phyloP scores from a whole-genome alignment of 371 early-diverging fungal genomes.

The Mucor circinelloides region DNA sequence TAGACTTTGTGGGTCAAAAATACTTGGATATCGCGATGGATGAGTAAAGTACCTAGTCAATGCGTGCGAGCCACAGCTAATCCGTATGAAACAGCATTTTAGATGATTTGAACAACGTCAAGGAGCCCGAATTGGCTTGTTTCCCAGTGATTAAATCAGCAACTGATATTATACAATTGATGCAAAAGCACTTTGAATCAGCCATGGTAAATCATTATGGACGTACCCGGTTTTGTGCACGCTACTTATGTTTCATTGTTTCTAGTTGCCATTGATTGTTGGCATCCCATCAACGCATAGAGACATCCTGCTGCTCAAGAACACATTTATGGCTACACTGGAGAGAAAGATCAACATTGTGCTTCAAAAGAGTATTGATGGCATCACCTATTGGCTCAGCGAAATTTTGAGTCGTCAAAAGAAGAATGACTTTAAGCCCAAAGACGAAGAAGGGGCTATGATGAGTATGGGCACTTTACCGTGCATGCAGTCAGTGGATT shows the following conservation, averaged over 20 bases:
- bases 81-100: slow-evolving; percentile 54
- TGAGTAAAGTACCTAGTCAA: slow-evolving; percentile 51
- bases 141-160: slow-evolving; percentile 73
- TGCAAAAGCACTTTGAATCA: slow-evolving; percentile 91
- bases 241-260: neutral
- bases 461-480: slow-evolving; percentile 78
- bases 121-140: slow-evolving; percentile 72
- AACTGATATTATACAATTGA: slow-evolving; percentile 75
- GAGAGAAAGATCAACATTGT: slow-evolving; percentile 80
- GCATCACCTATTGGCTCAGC: slow-evolving; percentile 57
- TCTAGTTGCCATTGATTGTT: slow-evolving; percentile 74
- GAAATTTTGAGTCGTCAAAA: slow-evolving; percentile 68
- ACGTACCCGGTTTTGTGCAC: neutral
- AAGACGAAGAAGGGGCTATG: slow-evolving; percentile 80
- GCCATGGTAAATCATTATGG: slow-evolving; percentile 60
- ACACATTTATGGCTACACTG: slow-evolving; percentile 78
- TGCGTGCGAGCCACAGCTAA: neutral
- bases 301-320: slow-evolving; percentile 82
- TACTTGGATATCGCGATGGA: slow-evolving; percentile 86
- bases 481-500: slow-evolving; percentile 73
- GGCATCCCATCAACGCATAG: slow-evolving; percentile 82
- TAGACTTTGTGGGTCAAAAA: slow-evolving; percentile 75
- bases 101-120: slow-evolving; percentile 71
- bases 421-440: slow-evolving; percentile 78
- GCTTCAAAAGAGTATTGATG: slow-evolving; percentile 77